Base-by-base conservation (phyloP, 805 yeast genomes). In the Candida maltosa region DNA sequence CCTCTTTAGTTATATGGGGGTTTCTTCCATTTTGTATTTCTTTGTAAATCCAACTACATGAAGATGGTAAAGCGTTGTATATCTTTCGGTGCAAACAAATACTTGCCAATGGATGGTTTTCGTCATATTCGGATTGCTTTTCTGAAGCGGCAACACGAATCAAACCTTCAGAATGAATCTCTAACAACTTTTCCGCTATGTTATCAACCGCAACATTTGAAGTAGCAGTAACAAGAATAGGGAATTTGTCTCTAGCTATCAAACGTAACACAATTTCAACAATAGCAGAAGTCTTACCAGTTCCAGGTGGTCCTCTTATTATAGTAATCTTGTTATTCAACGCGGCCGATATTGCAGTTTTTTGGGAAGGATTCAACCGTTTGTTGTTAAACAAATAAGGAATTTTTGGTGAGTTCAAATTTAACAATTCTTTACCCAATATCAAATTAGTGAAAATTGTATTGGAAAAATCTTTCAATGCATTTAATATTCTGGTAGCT, bases 151-250 rank as follows among this genome's bases (percentile, higher is more conserved):
- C 73, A 40, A 80, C 75, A 57, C 87, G 65, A 32, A 80, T 52
- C 6, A 78, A 68, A 11, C 71, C 67, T 29, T 67, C 67, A 5
- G 69, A 69, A 41, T 74, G 74, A 17, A 68, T 65, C 5, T 58
- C 60, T 48, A 79, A 51, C 38, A 81, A 59, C 48, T 80, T 80
- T 44, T 80, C 87, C 1, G 87, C 87, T 54, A 81, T 80, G 43
- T 81, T 80, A 52, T 80, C 87, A 46, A 81, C 78, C 2, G 87
- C 87, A 47, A 80, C 76, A 47, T 82, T 82, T 1, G 87, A 79
- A 2, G 86, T 83, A 1, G 88, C 87, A 33, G 79, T 85, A 37
- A 82, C 85, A 36, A 80, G 58, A 27, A 81, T 77, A 1, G 87
- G 87, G 45, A 66, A 75, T 2, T 76, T 67, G 42, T 75, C 62